Conservation (phyloP, 1,284 basidiomycete species). For the Cutaneotrichosporon spelunceum region DNA sequence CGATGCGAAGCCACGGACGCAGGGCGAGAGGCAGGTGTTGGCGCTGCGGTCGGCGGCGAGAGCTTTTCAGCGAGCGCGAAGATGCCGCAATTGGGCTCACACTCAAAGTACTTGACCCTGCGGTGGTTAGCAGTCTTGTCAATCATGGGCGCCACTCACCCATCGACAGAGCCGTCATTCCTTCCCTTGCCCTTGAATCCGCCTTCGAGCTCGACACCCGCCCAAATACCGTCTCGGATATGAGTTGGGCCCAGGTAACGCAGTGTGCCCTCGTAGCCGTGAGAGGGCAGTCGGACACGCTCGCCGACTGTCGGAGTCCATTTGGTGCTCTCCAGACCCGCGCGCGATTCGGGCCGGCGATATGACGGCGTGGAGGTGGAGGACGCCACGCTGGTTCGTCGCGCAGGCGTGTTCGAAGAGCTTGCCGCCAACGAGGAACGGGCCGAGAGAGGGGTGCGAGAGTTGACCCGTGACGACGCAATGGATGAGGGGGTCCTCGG, state of each 20-base stretch:
- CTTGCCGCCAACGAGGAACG: constrained; percentile 34
- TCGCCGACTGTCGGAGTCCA: constrained; percentile 60
- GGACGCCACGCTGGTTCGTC: constrained; percentile 40
- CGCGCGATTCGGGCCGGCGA: constrained; percentile 39
- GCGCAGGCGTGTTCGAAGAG: constrained; percentile 30
- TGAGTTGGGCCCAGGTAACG: constrained; percentile 76
- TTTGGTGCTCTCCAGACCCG: constrained; percentile 28
- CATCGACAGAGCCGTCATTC: constrained; percentile 85
- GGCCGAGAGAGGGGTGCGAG: constrained; percentile 30
- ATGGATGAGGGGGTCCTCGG: constrained; percentile 29
- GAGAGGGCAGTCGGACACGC: constrained; percentile 74
- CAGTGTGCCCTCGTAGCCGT: constrained; percentile 73
- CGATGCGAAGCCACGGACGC: constrained; percentile 71
- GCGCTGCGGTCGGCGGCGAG: constrained; percentile 60
- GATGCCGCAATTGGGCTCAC: constrained; percentile 80
- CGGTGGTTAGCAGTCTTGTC: constrained; percentile 34
- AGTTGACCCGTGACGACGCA: constrained; percentile 32
- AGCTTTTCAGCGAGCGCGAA: constrained; percentile 82
- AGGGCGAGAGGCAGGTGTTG: constrained; percentile 59
- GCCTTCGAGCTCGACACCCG: constrained; percentile 81
- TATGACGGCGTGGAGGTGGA: constrained; percentile 38
- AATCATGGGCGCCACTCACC: constrained; percentile 59
- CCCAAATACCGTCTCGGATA: constrained; percentile 82
- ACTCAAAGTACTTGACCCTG: constrained; percentile 79
- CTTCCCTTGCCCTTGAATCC: constrained; percentile 90